These are phyloP conservation scores for Closterium sp. DNA, from an alignment of 139 green algal genomes.

Conservation along the genomic window DNA sequence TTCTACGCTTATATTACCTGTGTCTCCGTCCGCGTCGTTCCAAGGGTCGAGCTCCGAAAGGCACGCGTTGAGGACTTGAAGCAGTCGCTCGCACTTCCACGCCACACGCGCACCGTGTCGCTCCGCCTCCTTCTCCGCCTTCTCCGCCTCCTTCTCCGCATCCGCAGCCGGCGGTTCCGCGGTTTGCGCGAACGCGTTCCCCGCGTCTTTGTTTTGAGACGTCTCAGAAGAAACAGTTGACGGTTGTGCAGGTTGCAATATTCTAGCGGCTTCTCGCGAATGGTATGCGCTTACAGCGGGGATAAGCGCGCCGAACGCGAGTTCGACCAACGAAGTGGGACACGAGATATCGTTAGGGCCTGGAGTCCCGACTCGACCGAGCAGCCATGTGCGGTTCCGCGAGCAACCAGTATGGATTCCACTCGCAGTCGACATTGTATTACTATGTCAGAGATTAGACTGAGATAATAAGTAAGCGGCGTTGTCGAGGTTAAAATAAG, in stretches of 20 bases:
- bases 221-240: neutral
- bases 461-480: neutral
- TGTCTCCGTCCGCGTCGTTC: neutral
- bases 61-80: neutral
- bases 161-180: too few relatives aligned
- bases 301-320: neutral
- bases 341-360: neutral
- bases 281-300: neutral
- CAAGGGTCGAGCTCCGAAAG: neutral
- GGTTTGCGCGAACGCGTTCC: too few relatives aligned
- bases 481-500: neutral
- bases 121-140: neutral
- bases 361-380: neutral
- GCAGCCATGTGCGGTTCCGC: neutral
- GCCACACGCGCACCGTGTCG: neutral
- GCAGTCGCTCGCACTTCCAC: neutral
- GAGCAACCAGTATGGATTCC: neutral
- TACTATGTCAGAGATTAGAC: neutral
- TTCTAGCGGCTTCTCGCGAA: neutral
- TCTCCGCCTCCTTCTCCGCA: neutral
- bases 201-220: too few relatives aligned
- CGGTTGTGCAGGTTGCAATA: neutral
- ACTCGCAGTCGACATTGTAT: neutral
- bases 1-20: neutral
- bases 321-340: neutral